Evolutionary conservation across 2,329 filamentous ascomycete genomes (phyloP).

Genomic region (Hymenoscyphus infarciens): DNA sequence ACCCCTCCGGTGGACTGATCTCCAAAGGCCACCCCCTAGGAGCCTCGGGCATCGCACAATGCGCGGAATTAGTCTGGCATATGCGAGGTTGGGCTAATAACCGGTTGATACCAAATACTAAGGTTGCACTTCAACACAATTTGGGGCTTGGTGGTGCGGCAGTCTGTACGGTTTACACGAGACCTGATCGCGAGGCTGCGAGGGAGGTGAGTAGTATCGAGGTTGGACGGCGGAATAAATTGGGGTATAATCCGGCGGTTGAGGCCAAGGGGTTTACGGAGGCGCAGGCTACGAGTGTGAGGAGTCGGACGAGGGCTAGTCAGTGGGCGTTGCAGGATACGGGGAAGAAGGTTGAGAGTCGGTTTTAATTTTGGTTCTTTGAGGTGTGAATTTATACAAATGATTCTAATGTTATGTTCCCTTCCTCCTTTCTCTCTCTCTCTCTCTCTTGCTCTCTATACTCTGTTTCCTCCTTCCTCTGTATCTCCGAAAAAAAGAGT

Average conservation of each 20-base stretch:
- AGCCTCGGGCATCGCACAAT: constrained; percentile 92
- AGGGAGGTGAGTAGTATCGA: constrained; percentile 59
- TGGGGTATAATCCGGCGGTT: constrained; percentile 91
- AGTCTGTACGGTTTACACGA: constrained; percentile 84
- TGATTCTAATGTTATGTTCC: too few relatives aligned
- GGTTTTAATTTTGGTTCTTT: constrained; percentile 50
- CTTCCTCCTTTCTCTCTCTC: too few relatives aligned
- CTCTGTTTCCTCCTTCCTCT: too few relatives aligned
- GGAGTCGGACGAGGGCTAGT: constrained; percentile 61
- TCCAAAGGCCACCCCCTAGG: constrained; percentile 95
- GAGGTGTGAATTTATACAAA: too few relatives aligned
- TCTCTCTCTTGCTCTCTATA: too few relatives aligned
- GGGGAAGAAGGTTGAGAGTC: constrained; percentile 67
- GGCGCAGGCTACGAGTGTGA: constrained; percentile 67
- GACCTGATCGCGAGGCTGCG: constrained; percentile 71
- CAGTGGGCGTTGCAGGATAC: constrained; percentile 79
- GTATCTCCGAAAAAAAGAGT: too few relatives aligned
- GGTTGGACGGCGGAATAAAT: constrained; percentile 61
- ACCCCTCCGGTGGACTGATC: constrained; percentile 91
- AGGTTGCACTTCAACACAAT: constrained; percentile 83
- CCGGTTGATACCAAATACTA: constrained; percentile 65
- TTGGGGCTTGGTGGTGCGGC: constrained; percentile 86
- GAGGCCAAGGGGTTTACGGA: constrained; percentile 85
- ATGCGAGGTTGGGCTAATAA: constrained; percentile 95
- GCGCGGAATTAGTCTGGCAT: constrained; percentile 93